Evolutionary conservation across 345 rosid genomes (phyloP).

Genomic region (Acer saccharum): DNA sequence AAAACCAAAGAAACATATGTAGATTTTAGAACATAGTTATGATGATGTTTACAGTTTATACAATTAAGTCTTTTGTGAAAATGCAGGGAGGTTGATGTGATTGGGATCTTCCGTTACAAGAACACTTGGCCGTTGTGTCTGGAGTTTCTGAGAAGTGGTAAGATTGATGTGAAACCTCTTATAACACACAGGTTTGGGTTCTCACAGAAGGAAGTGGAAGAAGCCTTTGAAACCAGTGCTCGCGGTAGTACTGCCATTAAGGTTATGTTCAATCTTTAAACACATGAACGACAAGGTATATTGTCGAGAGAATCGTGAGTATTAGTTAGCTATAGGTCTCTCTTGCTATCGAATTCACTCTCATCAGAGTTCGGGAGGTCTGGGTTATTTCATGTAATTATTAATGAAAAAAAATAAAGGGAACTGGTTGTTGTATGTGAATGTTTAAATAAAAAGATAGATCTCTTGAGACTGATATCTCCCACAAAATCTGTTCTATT

Average conservation of each 20-base stretch:
- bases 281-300: neutral
- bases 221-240: conserved; percentile 86
- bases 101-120: conserved; percentile 76
- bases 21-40: neutral
- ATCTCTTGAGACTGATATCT: too few species aligned
- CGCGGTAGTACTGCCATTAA: conserved; percentile 82
- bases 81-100: conserved; percentile 82
- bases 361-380: neutral
- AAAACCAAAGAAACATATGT: too few species aligned
- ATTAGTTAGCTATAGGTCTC: too few species aligned
- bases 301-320: neutral
- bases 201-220: conserved; percentile 85
- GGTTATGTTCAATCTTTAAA: conserved; percentile 85
- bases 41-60: neutral
- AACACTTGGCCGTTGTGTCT: conserved; percentile 95
- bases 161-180: conserved; percentile 84
- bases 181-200: conserved; percentile 88
- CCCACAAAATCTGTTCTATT: too few species aligned
- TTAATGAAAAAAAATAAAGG: neutral
- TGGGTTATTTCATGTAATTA: neutral
- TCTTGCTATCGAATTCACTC: too few species aligned
- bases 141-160: conserved; percentile 68
- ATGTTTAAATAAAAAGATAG: too few species aligned
- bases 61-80: neutral
- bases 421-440: neutral